A percentile compares a stretch with the other conserved stretches of the same genome.
Evolutionary conservation across 2,329 filamentous ascomycete genomes (phyloP).

Genomic region (Colletotrichum orbiculare): DNA sequence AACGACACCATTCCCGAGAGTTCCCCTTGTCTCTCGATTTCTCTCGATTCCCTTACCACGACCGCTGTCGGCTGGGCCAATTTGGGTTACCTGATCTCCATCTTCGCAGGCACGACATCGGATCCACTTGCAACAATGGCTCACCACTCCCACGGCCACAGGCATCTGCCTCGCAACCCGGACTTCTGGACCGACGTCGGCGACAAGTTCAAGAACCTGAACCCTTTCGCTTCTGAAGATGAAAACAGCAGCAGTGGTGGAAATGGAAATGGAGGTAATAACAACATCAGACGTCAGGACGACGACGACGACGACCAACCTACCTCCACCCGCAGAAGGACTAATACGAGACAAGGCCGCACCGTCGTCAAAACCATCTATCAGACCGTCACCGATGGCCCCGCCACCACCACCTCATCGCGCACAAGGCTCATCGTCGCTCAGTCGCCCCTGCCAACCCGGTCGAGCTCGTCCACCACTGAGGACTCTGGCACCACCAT

Average conservation of each 20-base stretch:
- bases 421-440: slow-evolving; percentile 51
- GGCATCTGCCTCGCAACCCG: slow-evolving; percentile 31
- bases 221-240: slow-evolving; percentile 27
- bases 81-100: slow-evolving; percentile 4
- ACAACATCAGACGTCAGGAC: slow-evolving; percentile 23
- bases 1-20: slow-evolving; percentile 19
- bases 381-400: slow-evolving; percentile 45
- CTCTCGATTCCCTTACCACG: slow-evolving; percentile 4
- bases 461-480: neutral
- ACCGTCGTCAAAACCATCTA: slow-evolving; percentile 53
- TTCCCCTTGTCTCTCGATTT: neutral
- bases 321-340: slow-evolving; percentile 21
- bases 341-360: slow-evolving; percentile 33
- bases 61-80: slow-evolving; percentile 23
- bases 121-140: slow-evolving; percentile 21
- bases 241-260: slow-evolving; percentile 10
- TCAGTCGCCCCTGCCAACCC: slow-evolving; percentile 18
- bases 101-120: neutral
- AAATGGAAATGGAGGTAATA: slow-evolving; percentile 30
- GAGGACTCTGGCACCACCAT: slow-evolving; percentile 28
- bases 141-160: slow-evolving; percentile 32
- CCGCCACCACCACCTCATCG: slow-evolving; percentile 7
- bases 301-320: slow-evolving; percentile 15
- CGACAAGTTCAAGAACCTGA: slow-evolving; percentile 22
- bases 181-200: slow-evolving; percentile 35